Conservation (phyloP, 2,329 filamentous ascomycete genomes). For the Phyllosticta paracitricarpa region DNA sequence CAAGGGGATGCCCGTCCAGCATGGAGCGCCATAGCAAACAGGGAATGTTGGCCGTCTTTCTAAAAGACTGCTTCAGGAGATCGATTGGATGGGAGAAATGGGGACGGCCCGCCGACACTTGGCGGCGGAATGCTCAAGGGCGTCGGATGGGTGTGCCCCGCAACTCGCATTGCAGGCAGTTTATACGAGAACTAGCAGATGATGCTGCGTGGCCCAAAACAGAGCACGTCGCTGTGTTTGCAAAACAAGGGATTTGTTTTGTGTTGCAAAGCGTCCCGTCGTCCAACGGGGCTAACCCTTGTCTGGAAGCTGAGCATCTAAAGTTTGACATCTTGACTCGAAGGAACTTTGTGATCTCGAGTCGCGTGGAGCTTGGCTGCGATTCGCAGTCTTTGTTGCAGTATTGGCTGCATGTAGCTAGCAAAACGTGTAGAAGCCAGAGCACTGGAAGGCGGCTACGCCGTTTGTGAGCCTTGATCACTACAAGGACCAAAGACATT, state of each 20-base stretch:
- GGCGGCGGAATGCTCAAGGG: not conserved
- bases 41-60: not conserved
- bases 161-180: not conserved
- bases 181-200: not conserved
- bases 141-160: not conserved
- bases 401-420: not conserved
- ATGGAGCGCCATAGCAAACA: not conserved
- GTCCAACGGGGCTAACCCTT: not conserved
- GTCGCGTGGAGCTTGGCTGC: not conserved
- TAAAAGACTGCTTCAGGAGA: not conserved
- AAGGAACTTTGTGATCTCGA: not conserved
- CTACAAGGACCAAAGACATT: not conserved
- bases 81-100: not conserved
- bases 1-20: not conserved
- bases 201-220: not conserved
- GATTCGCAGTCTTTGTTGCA: not conserved
- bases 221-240: not conserved
- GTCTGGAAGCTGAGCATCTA: not conserved
- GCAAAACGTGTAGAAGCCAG: not conserved
- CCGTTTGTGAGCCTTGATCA: not conserved
- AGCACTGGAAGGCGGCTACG: not conserved
- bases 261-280: not conserved
- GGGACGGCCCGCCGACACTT: constrained; percentile 1
- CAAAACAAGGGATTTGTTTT: not conserved
- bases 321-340: not conserved